Percentiles rank a stretch among this genome's conserved stretches.
These are phyloP conservation scores for Saraca asoca DNA, from an alignment of 331 rosid genomes.

Conservation along the genomic window DNA sequence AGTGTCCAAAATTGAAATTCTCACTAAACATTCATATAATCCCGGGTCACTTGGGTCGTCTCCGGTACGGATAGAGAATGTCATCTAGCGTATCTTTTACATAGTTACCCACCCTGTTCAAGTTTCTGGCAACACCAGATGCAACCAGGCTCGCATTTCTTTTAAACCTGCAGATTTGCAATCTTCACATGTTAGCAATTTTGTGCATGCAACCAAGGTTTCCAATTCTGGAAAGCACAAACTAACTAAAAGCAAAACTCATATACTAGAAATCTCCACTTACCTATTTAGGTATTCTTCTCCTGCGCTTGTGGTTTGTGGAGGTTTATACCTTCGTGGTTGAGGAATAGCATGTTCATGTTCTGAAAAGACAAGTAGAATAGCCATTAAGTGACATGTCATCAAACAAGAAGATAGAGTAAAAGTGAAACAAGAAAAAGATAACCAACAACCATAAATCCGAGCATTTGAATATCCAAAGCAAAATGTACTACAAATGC, in stretches of 20 bases:
- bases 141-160: constrained; percentile 81
- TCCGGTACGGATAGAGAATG: constrained; percentile 65
- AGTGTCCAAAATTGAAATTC: constrained; percentile 18
- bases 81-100: constrained; percentile 67
- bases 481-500: not conserved
- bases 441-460: constrained; percentile 2
- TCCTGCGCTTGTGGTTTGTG: constrained; percentile 42
- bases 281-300: constrained; percentile 81
- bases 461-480: constrained; percentile 5
- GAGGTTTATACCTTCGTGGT: constrained; percentile 54
- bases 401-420: not conserved
- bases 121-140: constrained; percentile 70
- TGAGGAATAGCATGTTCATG: constrained; percentile 49
- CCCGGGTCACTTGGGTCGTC: constrained; percentile 63
- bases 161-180: constrained; percentile 58
- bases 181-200: constrained; percentile 8
- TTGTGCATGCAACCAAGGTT: too few species aligned
- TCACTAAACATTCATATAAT: not conserved
- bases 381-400: constrained; percentile 23
- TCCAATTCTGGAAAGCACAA: too few species aligned
- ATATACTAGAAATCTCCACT: constrained; percentile 30
- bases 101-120: constrained; percentile 68
- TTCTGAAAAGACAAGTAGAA: constrained; percentile 38
- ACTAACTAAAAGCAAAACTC: too few species aligned
- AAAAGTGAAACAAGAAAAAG: constrained; percentile 3